Base-by-base conservation (phyloP, 2,329 filamentous ascomycete genomes). In the Botrytis porri region DNA sequence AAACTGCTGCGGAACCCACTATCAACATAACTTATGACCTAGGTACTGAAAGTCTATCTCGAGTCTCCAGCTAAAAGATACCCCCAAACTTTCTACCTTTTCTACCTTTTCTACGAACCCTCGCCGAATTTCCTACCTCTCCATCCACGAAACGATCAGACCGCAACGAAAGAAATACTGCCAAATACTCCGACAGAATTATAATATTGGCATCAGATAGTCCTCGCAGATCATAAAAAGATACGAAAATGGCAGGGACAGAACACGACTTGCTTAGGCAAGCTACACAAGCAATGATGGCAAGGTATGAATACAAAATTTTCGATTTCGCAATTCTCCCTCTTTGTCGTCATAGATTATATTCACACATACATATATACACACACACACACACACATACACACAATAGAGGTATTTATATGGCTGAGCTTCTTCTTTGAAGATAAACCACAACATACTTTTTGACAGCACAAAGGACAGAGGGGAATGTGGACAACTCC, bases 231-330 rank as follows among this genome's bases (percentile, higher is more conserved):
- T 18, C 66, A 54, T 63, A 51, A 29, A 67, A 60, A 37, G 62
- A 48, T 43, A 67, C 20, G 48, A 67, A 37, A 32, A 81, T 80
- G 79, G 75, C 79, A 66, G 78, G 77, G 43, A 76, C 76, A 69
- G 79, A 80, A 74, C 76, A 77, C 70, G 80, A 81, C 76, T 76
- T 81, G 75, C 76, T 81, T 48, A 80, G 78, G 77, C 79, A 80
- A 77, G 80, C 80, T 73, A 81, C 80, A 74, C 80, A 81, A 74
- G 75, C 78, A 69, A 79, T 81, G 78, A 81, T 81, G 78, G 76
- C 77, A 76, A 81, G 79, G 80, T 81, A 80, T 76, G 80, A 74
- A 73, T 37, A 57, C 18, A 65, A 43, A 66, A 29, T 41, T 65
- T 66, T 51, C n/a, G 35, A 62, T 71, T 66, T 37, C 61, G 74